A percentile compares a stretch with the other conserved stretches of the same genome.
These are phyloP conservation scores for Alternaria longipes DNA, from an alignment of 2,329 filamentous ascomycete genomes.

Conservation along the genomic window DNA sequence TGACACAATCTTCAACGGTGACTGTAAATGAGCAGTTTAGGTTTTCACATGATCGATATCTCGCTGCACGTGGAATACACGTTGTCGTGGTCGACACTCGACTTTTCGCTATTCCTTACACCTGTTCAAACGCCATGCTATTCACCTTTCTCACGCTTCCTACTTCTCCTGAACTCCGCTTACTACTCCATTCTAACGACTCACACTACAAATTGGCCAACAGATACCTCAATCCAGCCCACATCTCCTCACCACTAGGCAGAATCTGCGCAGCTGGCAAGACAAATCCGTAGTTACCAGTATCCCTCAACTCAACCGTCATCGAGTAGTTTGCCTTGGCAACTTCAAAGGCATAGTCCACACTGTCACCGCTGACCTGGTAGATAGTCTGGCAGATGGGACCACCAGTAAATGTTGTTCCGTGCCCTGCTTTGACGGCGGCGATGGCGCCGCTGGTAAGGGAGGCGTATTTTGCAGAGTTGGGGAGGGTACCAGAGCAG, in stretches of 20 bases:
- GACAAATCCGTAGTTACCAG: slow-evolving; percentile 60
- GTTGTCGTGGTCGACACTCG: too few species aligned
- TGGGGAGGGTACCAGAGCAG: slow-evolving; percentile 59
- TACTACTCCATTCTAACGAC: neutral
- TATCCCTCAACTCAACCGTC: slow-evolving; percentile 62
- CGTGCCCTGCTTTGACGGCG: slow-evolving; percentile 66
- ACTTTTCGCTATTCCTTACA: neutral
- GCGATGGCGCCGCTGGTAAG: slow-evolving; percentile 61
- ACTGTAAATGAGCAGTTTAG: neutral
- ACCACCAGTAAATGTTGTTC: slow-evolving; percentile 54
- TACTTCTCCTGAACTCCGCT: neutral
- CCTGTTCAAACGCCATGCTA: neutral
- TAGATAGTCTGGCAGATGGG: slow-evolving; percentile 70
- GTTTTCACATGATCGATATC: too few species aligned
- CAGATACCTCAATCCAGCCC: slow-evolving; percentile 51
- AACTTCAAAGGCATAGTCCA: slow-evolving; percentile 57
- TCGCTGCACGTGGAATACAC: too few species aligned
- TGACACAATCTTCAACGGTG: neutral
- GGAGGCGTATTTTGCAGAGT: slow-evolving; percentile 59
- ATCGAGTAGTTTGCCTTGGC: slow-evolving; percentile 57
- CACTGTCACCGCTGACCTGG: slow-evolving; percentile 59
- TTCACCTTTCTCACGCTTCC: too few species aligned
- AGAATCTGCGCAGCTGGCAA: slow-evolving; percentile 60
- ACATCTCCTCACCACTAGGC: slow-evolving; percentile 59
- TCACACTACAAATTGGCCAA: slow-evolving; percentile 7